These are phyloP conservation scores for Tetragonia tetragonoides DNA, from an alignment of 148 eudicot genomes.

Conservation along the genomic window DNA sequence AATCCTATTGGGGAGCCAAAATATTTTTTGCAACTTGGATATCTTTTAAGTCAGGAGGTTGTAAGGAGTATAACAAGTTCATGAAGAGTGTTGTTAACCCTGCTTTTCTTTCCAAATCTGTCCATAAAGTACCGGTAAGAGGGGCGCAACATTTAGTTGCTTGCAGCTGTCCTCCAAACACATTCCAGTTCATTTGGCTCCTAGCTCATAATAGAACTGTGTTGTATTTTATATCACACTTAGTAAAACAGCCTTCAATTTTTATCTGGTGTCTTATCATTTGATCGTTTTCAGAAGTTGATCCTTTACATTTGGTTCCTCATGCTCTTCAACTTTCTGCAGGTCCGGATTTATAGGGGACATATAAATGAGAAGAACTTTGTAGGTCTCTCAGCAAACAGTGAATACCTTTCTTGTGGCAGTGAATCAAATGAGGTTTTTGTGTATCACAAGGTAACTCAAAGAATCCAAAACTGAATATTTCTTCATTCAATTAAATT, in stretches of 20 bases:
- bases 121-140: background rate
- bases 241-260: background rate
- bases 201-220: background rate
- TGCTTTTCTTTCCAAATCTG: background rate
- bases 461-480: background rate
- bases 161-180: background rate
- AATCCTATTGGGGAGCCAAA: background rate
- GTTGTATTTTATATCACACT: background rate
- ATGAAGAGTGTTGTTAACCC: background rate
- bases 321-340: slow-evolving; percentile 19
- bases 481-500: background rate
- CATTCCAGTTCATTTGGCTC: background rate
- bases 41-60: background rate
- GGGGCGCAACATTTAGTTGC: background rate
- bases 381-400: slow-evolving; percentile 79
- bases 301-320: background rate
- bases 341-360: slow-evolving; percentile 74
- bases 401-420: slow-evolving; percentile 85
- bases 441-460: slow-evolving; percentile 81
- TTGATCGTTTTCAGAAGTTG: background rate
- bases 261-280: background rate
- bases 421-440: slow-evolving; percentile 93
- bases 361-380: slow-evolving; percentile 86
- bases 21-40: background rate
- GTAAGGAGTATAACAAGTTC: background rate